Percentiles rank a stretch among this genome's conserved stretches.
phyloP scores from a whole-genome alignment of 257 asterid species.

The Mentha longifolia region DNA sequence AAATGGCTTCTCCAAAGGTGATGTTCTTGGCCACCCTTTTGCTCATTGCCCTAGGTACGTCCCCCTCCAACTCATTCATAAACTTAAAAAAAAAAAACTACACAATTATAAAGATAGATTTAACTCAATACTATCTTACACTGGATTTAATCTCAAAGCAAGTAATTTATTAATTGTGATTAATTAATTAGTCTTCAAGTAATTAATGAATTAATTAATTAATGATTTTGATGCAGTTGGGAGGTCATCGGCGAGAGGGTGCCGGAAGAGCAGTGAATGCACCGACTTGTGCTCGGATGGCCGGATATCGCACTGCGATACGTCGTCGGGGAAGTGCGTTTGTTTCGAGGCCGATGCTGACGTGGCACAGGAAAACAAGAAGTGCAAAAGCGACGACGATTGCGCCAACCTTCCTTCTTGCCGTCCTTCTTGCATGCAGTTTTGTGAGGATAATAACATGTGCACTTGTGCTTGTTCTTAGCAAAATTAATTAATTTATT shows the following conservation, averaged over 20 bases:
- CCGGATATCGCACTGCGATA: too few relatives aligned
- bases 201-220: too few relatives aligned
- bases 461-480: too few relatives aligned
- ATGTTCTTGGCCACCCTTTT: slow-evolving; percentile 4
- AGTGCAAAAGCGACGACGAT: background rate
- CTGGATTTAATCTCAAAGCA: too few relatives aligned
- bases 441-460: too few relatives aligned
- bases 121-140: too few relatives aligned
- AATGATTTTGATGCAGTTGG: background rate
- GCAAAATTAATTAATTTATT: too few relatives aligned
- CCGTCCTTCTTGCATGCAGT: too few relatives aligned
- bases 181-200: too few relatives aligned
- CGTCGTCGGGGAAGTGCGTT: background rate
- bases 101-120: background rate
- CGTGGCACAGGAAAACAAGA: background rate
- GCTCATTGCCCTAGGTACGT: slow-evolving; percentile 10
- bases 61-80: background rate
- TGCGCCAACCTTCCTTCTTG: too few relatives aligned
- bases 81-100: background rate
- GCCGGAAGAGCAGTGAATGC: background rate
- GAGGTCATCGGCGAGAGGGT: background rate
- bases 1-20: slow-evolving; percentile 19
- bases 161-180: background rate
- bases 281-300: too few relatives aligned
- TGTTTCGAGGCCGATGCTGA: background rate